Base-by-base conservation (phyloP, 345 rosid genomes). In the Salix dunnii region DNA sequence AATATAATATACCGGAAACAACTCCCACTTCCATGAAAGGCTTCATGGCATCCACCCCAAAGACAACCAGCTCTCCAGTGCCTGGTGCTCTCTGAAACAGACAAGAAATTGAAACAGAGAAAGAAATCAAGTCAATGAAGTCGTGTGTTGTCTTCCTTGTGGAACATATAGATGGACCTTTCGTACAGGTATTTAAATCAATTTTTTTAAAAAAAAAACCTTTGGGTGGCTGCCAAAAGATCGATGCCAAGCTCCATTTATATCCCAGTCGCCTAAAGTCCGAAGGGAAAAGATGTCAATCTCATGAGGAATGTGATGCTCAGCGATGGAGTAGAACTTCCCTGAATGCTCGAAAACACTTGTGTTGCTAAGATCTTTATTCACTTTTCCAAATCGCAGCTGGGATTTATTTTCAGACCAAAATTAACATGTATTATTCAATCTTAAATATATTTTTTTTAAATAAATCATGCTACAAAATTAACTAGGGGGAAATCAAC, bases 191-290 rank as follows among this genome's bases (percentile, higher is more conserved):
- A n/a, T n/a, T n/a, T n/a, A n/a, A n/a, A n/a, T n/a, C n/a, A n/a
- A n/a, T n/a, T n/a, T n/a, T n/a, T n/a, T n/a, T n/a, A n/a, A 28
- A 5, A 13, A 17, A 18, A 72, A 25, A 31, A 84, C 90, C 85
- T 83, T 87, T 7, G 90, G 90, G 61, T 87, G 86, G 74, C 82
- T 51, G 14, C 78, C 69, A 68, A 83, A 87, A 63, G 88, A 74
- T 48, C 75, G 65, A 21, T 43, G 69, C 90, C 90, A 87, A 43
- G 75, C 73, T 74, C 84, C 86, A 55, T 77, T 75, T 20, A 83
- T 30, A 68, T 81, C 78, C 89, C 90, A 87, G 13, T 74, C 55
- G 13, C 74, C 81, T 3, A 63, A 17, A 70, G 80, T 55, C 31
- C 76, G 27, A 13, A 77, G 70, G 6, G 83, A 76, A 64, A 46